Evolutionary conservation across 2,329 filamentous ascomycete species (phyloP).

Genomic region (Graphilbum ipis-grandicollis): DNA sequence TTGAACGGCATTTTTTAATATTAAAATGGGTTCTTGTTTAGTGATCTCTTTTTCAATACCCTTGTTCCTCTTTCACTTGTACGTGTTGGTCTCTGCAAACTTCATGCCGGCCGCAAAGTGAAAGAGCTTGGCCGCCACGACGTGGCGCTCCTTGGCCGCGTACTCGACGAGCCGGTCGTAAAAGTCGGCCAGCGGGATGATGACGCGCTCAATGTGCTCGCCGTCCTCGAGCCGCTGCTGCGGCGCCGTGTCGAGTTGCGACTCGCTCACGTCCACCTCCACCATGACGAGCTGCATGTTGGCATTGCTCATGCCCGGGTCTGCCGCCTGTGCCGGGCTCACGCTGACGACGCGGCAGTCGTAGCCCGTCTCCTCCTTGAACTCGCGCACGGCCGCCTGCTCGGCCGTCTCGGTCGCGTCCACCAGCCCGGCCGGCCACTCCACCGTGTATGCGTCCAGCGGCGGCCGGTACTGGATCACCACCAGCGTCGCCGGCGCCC

Average conservation of each 20-base stretch:
- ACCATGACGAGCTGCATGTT: constrained; percentile 46
- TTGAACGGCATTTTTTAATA: too few relatives aligned
- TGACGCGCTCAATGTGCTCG: constrained; percentile 42
- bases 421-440: constrained; percentile 36
- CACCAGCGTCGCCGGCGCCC: constrained; percentile 20
- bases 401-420: constrained; percentile 33
- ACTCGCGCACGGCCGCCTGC: constrained; percentile 32
- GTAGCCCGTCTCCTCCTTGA: constrained; percentile 38
- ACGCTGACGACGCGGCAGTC: constrained; percentile 29
- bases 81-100: constrained; percentile 23
- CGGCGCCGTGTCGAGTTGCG: constrained; percentile 27
- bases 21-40: too few relatives aligned
- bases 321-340: constrained; percentile 35
- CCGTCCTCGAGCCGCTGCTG: constrained; percentile 43
- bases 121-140: constrained; percentile 40
- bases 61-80: too few relatives aligned
- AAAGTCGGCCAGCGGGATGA: constrained; percentile 37
- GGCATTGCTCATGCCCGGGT: constrained; percentile 41
- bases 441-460: constrained; percentile 31
- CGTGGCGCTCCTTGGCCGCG: constrained; percentile 26
- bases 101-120: constrained; percentile 42
- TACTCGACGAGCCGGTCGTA: constrained; percentile 34
- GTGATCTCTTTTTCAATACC: too few relatives aligned
- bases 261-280: constrained; percentile 33
- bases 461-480: constrained; percentile 14